Conservation (phyloP, 73 alveolate genomes). For the Paramecium pentaurelia region DNA sequence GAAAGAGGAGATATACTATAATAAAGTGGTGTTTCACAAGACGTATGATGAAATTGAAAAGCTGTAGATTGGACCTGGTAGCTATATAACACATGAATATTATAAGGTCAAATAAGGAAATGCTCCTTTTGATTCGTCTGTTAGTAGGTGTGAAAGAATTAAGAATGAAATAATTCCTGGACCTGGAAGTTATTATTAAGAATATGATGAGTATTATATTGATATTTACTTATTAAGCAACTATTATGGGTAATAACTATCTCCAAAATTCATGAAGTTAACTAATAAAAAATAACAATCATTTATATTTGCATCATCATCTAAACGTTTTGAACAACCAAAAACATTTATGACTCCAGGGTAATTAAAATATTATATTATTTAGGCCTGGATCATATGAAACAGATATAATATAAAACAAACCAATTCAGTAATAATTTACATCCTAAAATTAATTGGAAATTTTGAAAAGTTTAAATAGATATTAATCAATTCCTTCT, state of each 20-base stretch:
- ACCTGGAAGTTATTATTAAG: constrained; percentile 3
- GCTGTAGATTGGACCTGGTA: constrained; percentile 39
- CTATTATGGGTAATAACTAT: neutral
- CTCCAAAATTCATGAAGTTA: neutral
- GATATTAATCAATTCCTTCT: constrained; percentile 38
- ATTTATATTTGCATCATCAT: neutral
- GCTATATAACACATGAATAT: neutral
- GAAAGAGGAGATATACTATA: neutral
- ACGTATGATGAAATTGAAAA: neutral
- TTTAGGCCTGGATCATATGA: constrained; percentile 46
- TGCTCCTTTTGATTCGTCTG: neutral
- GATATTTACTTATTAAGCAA: neutral
- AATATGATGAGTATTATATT: neutral
- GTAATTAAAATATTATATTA: neutral
- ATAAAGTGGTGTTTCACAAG: neutral
- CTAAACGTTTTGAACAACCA: neutral
- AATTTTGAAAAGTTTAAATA: neutral
- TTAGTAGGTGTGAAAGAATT: neutral
- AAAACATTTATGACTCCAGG: neutral
- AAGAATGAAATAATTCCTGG: neutral
- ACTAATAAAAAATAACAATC: neutral
- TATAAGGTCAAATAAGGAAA: neutral
- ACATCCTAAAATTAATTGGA: neutral
- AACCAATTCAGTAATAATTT: constrained; percentile 32
- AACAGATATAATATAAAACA: neutral